A percentile compares a stretch with the other conserved stretches of the same genome.
Evolutionary conservation across 768 basidiomycete genomes (phyloP).

Genomic region (Auricularia heimuer): DNA sequence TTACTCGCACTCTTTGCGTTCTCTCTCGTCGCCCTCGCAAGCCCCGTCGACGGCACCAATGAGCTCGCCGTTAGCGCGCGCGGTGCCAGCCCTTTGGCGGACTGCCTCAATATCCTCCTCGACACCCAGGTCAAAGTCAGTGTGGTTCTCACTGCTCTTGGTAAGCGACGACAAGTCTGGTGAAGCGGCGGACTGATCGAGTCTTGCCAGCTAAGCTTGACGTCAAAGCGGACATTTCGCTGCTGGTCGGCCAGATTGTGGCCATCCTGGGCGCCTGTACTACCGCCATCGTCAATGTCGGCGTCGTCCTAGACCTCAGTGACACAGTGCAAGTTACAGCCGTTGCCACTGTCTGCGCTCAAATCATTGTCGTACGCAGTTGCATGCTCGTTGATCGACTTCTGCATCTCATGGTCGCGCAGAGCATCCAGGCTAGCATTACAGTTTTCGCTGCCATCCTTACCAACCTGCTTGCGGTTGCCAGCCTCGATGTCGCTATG

Average conservation of each 20-base stretch:
- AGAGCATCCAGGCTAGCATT: not conserved
- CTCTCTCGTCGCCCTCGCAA: not conserved
- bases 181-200: not conserved
- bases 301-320: not conserved
- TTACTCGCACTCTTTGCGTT: not conserved
- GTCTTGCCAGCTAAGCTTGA: not conserved
- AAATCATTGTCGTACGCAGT: not conserved
- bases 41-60: not conserved
- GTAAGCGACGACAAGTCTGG: not conserved
- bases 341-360: not conserved
- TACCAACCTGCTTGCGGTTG: not conserved
- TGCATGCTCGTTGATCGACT: no score
- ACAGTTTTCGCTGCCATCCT: not conserved
- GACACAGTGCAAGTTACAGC: not conserved
- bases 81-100: not conserved
- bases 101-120: not conserved
- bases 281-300: not conserved
- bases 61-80: not conserved
- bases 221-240: not conserved
- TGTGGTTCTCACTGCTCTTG: not conserved
- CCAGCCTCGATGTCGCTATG: not conserved
- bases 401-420: no score
- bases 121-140: not conserved
- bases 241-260: not conserved
- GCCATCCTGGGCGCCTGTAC: not conserved